phyloP scores from a whole-genome alignment of 768 basidiomycete genomes.

The Sarcodon aspratus region DNA sequence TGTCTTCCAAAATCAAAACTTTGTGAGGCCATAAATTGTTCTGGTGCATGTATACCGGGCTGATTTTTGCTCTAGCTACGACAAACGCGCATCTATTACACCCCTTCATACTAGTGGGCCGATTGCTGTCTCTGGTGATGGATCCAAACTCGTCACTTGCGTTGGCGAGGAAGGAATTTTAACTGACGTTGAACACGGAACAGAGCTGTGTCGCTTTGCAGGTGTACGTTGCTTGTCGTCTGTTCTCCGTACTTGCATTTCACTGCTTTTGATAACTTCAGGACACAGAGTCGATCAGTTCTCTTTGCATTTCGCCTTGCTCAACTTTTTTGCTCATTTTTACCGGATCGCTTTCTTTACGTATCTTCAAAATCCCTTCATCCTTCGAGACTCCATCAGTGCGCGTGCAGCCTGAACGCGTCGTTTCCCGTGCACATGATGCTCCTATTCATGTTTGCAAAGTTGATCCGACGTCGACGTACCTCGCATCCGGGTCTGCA shows the following conservation, averaged over 20 bases:
- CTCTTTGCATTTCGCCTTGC: slow-evolving; percentile 73
- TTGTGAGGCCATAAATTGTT: background rate
- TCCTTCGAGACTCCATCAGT: slow-evolving; percentile 28
- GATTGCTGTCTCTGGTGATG: slow-evolving; percentile 70
- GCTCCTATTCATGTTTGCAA: slow-evolving; percentile 88
- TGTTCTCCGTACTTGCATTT: slow-evolving; percentile 1
- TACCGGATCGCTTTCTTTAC: slow-evolving; percentile 69
- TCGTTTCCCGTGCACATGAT: slow-evolving; percentile 79
- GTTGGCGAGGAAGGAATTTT: slow-evolving; percentile 78
- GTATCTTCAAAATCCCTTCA: slow-evolving; percentile 71
- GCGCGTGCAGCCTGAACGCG: slow-evolving; percentile 54
- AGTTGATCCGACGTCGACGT: slow-evolving; percentile 75
- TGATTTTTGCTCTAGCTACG: slow-evolving; percentile 43
- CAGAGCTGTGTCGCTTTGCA: slow-evolving; percentile 67
- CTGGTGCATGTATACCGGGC: background rate
- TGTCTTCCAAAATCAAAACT: background rate
- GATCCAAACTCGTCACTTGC: slow-evolving; percentile 71
- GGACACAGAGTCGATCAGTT: slow-evolving; percentile 80
- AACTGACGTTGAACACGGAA: slow-evolving; percentile 68
- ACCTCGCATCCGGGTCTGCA: slow-evolving; percentile 91
- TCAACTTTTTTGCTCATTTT: slow-evolving; percentile 68
- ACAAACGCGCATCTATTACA: slow-evolving; percentile 57
- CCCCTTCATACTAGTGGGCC: slow-evolving; percentile 88
- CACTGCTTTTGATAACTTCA: slow-evolving; percentile 19
- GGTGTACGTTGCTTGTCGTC: slow-evolving; percentile 47